Evolutionary conservation across 2,329 filamentous ascomycete species (phyloP).

Genomic region (Neofusicoccum ribis): DNA sequence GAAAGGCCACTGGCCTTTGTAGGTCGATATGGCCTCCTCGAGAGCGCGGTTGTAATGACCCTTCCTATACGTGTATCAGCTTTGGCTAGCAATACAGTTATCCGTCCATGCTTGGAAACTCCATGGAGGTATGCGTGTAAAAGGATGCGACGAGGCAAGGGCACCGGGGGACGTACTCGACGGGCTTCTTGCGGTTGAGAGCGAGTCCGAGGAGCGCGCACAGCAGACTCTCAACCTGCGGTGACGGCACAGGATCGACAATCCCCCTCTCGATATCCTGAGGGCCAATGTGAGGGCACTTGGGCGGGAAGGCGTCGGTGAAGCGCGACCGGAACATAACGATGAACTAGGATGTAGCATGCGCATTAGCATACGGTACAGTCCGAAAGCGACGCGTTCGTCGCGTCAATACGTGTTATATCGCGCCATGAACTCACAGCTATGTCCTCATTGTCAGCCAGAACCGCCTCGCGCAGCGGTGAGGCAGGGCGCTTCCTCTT

Average conservation of each 20-base stretch:
- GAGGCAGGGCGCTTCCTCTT: constrained; percentile 79
- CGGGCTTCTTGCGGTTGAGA: constrained; percentile 96
- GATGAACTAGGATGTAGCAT: constrained; percentile 69
- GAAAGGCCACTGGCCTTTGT: constrained; percentile 84
- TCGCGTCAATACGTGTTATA: constrained; percentile 37
- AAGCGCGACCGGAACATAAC: constrained; percentile 98
- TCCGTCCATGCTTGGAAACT: neutral
- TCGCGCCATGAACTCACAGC: constrained; percentile 66
- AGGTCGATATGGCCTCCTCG: constrained; percentile 84
- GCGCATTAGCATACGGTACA: constrained; percentile 30
- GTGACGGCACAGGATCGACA: constrained; percentile 72
- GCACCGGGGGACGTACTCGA: constrained; percentile 71
- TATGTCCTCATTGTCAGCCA: constrained; percentile 89
- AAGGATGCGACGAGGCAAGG: neutral
- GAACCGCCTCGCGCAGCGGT: constrained; percentile 83
- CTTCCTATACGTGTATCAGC: constrained; percentile 59
- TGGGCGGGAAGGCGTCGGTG: constrained; percentile 83
- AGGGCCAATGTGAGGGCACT: constrained; percentile 84
- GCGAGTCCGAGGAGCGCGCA: constrained; percentile 86
- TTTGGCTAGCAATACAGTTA: neutral
- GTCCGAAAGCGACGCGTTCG: constrained; percentile 7
- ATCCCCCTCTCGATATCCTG: constrained; percentile 93
- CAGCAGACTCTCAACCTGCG: constrained; percentile 82
- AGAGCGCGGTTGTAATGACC: constrained; percentile 91
- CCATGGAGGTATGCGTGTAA: neutral